Percentiles rank a stretch among this genome's conserved stretches.
These are phyloP conservation scores for Rhynchospora pubera DNA, from an alignment of 176 grass and related monocot genomes.

Conservation along the genomic window DNA sequence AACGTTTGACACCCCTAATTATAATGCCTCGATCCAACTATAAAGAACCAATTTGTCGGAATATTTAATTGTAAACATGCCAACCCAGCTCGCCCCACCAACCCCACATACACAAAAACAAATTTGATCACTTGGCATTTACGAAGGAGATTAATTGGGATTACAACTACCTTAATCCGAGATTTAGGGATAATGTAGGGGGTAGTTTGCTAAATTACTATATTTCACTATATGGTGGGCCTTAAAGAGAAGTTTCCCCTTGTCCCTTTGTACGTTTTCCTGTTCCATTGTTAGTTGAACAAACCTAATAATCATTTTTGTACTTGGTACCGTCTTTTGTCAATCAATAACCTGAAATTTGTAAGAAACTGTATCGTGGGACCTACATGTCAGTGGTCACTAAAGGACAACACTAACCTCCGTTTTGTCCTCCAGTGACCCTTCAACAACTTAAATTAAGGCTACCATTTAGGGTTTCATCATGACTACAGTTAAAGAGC, in stretches of 20 bases:
- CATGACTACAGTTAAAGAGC: neutral
- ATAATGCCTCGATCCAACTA: neutral
- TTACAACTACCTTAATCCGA: neutral
- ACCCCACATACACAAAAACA: neutral
- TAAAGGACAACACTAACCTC: slow-evolving; percentile 20
- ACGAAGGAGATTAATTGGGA: neutral
- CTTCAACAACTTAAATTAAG: slow-evolving; percentile 15
- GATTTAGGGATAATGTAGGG: neutral
- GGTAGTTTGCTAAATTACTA: neutral
- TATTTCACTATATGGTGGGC: neutral
- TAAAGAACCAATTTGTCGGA: neutral
- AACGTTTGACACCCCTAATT: too few species aligned
- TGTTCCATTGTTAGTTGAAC: slow-evolving; percentile 1
- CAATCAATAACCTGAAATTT: slow-evolving; percentile 17
- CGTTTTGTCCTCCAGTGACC: slow-evolving; percentile 24
- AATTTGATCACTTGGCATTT: neutral
- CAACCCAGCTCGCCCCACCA: neutral
- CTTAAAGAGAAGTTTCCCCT: slow-evolving; percentile 7
- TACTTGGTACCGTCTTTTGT: slow-evolving; percentile 12
- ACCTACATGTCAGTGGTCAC: slow-evolving; percentile 19
- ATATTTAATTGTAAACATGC: neutral
- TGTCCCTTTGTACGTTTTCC: neutral
- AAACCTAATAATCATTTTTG: neutral
- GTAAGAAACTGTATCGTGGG: neutral
- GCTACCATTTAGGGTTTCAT: neutral